A percentile compares a stretch with the other conserved stretches of the same genome.
phyloP scores from a whole-genome alignment of 441 rosid genomes.

The Adansonia grandidieri region DNA sequence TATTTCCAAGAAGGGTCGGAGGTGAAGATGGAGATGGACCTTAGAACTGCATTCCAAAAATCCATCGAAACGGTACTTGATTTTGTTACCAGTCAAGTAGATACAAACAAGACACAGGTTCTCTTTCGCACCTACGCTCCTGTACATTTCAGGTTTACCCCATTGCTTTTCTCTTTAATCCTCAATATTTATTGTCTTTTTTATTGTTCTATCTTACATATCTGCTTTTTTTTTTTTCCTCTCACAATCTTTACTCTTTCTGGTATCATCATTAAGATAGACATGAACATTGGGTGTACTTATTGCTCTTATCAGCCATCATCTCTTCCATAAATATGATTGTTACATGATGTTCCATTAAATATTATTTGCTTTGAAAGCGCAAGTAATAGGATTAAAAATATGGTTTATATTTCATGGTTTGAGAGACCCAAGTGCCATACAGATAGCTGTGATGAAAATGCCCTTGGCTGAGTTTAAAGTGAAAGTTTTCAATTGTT shows the following conservation, averaged over 20 bases:
- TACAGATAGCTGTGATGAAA: no score
- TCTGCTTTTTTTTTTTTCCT: neutral
- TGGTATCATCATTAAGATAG: neutral
- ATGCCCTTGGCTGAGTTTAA: neutral
- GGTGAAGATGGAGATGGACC: slow-evolving; percentile 62
- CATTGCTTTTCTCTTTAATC: neutral
- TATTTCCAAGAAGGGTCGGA: slow-evolving; percentile 59
- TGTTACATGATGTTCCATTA: no score
- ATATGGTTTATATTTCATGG: no score
- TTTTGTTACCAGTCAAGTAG: slow-evolving; percentile 47
- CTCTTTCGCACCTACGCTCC: slow-evolving; percentile 66
- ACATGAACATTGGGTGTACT: neutral
- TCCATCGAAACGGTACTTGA: slow-evolving; percentile 52
- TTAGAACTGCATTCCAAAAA: slow-evolving; percentile 54
- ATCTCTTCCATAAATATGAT: no score
- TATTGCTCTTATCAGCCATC: no score
- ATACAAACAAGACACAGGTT: slow-evolving; percentile 53
- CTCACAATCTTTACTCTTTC: neutral
- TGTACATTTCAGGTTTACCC: slow-evolving; percentile 65
- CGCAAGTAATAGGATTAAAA: no score
- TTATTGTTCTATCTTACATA: neutral
- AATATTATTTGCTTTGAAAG: no score
- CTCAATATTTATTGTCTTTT: neutral
- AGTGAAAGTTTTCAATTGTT: neutral
- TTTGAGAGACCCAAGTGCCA: no score